Conservation (phyloP, 345 rosid genomes). For the Eutrema japonicum region DNA sequence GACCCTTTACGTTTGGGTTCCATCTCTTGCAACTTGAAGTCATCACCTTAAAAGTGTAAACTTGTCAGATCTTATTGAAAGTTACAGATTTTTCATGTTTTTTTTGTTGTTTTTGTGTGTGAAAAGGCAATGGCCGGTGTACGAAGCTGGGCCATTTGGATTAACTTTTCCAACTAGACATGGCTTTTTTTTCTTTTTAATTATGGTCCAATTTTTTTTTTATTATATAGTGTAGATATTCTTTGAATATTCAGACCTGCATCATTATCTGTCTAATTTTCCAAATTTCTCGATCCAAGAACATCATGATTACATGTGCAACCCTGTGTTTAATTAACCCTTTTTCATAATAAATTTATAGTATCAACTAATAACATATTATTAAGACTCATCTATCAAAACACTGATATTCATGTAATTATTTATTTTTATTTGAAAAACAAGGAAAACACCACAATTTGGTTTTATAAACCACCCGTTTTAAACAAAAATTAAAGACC, state of each 20-base stretch:
- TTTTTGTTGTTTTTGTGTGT: neutral
- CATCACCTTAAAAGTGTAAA: constrained; percentile 27
- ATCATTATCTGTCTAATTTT: constrained; percentile 32
- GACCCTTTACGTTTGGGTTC: constrained; percentile 29
- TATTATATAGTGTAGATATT: constrained; percentile 5
- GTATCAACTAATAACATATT: neutral
- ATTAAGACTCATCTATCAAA: neutral
- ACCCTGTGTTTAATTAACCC: constrained; percentile 34
- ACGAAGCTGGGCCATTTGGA: constrained; percentile 21
- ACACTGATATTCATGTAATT: neutral
- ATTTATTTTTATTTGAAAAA: neutral
- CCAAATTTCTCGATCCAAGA: constrained; percentile 36
- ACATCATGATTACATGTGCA: constrained; percentile 49
- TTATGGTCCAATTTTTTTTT: constrained; percentile 15
- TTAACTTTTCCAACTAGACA: constrained; percentile 33
- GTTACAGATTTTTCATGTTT: neutral
- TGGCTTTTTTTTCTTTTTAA: neutral
- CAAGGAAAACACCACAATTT: neutral
- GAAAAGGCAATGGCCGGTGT: constrained; percentile 24
- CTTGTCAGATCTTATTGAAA: constrained; percentile 25
- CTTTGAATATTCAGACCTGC: constrained; percentile 27
- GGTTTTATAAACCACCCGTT: neutral
- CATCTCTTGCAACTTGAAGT: constrained; percentile 35
- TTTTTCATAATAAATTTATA: constrained; percentile 5
- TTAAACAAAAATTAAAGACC: neutral